Evolutionary conservation across 768 basidiomycete species (phyloP).

Genomic region (Pulveroboletus sp.): DNA sequence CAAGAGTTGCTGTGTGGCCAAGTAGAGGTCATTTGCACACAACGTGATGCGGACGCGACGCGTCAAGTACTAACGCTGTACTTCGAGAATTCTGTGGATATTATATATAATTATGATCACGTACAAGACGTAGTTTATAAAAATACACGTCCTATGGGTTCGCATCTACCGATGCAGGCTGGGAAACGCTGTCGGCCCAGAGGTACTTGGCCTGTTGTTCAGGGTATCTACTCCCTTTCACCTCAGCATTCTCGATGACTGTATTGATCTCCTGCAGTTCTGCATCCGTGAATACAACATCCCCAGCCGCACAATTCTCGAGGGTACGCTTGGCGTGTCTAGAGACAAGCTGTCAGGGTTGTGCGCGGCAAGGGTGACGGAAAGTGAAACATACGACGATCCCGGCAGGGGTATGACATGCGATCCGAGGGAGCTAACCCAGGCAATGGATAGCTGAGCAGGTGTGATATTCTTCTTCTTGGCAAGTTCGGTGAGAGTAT

Average conservation of each 20-base stretch:
- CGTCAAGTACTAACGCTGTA: too few relatives aligned
- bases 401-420: conserved; percentile 52
- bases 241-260: conserved; percentile 32
- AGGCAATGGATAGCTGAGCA: conserved; percentile 41
- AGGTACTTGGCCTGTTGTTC: conserved; percentile 18
- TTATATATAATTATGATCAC: too few relatives aligned
- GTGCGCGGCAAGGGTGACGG: too few relatives aligned
- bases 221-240: conserved; percentile 42
- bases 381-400: conserved; percentile 31
- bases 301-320: conserved; percentile 43
- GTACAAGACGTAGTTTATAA: too few relatives aligned
- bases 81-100: too few relatives aligned
- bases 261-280: conserved; percentile 41
- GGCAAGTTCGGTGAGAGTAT: conserved; percentile 39
- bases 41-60: too few relatives aligned
- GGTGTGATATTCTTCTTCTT: conserved; percentile 40
- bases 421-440: conserved; percentile 38
- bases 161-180: too few relatives aligned
- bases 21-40: too few relatives aligned
- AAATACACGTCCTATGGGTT: too few relatives aligned
- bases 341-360: too few relatives aligned
- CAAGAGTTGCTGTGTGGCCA: too few relatives aligned
- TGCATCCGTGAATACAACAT: conserved; percentile 37
- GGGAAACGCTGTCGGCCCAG: too few relatives aligned
- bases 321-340: conserved; percentile 38